phyloP scores from a whole-genome alignment of 495 filamentous ascomycete species.

The Poronia punctata region DNA sequence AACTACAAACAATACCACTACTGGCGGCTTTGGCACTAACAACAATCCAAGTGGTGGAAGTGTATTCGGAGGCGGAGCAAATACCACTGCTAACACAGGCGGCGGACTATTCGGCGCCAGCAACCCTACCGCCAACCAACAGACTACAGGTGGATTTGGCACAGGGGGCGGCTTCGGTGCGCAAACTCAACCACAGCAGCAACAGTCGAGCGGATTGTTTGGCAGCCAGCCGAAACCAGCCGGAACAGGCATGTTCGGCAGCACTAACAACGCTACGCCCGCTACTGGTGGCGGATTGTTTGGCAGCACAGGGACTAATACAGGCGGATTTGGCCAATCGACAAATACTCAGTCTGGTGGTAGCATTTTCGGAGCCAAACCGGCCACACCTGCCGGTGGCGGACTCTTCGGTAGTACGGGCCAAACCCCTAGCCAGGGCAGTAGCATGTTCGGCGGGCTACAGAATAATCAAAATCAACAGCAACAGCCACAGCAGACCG shows the following conservation, averaged over 20 bases:
- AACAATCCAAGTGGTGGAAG: slow-evolving; percentile 19
- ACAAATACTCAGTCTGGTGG: slow-evolving; percentile 35
- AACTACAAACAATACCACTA: slow-evolving; percentile 12
- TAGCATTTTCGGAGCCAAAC: slow-evolving; percentile 56
- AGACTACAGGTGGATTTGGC: slow-evolving; percentile 27
- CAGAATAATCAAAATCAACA: slow-evolving; percentile 49
- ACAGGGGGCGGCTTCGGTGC: slow-evolving; percentile 17
- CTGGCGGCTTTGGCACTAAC: slow-evolving; percentile 24
- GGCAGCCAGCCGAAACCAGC: slow-evolving; percentile 33
- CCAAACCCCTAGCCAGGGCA: slow-evolving; percentile 32
- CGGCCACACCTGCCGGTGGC: slow-evolving; percentile 33
- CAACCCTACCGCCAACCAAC: slow-evolving; percentile 30
- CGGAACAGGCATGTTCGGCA: slow-evolving; percentile 36
- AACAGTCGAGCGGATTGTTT: slow-evolving; percentile 56
- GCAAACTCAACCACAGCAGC: slow-evolving; percentile 46
- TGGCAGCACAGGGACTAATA: slow-evolving; percentile 25
- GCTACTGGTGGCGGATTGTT: slow-evolving; percentile 40
- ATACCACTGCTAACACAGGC: slow-evolving; percentile 20
- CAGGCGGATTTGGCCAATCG: slow-evolving; percentile 22
- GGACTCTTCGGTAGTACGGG: slow-evolving; percentile 41
- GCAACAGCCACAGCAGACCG: slow-evolving; percentile 42
- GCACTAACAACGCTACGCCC: slow-evolving; percentile 28
- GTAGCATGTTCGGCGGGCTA: slow-evolving; percentile 47
- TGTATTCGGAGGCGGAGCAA: slow-evolving; percentile 24
- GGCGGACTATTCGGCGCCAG: slow-evolving; percentile 41